Conservation (phyloP, 2,329 filamentous ascomycete genomes). For the Aureobasidium subglaciale region DNA sequence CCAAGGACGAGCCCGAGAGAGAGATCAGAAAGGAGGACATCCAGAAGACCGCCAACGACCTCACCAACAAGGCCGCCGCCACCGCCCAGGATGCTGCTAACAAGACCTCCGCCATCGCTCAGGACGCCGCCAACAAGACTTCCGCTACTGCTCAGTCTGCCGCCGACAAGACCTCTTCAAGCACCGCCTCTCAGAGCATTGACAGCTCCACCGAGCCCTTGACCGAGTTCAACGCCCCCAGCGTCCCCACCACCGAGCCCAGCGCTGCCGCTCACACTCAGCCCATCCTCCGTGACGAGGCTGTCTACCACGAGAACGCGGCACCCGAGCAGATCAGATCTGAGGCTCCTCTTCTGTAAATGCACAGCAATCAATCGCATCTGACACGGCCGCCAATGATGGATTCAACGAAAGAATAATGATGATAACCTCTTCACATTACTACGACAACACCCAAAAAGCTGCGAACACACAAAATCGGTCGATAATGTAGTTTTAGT, state of each 20-base stretch:
- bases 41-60: slow-evolving; percentile 19
- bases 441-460: background rate
- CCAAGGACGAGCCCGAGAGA: slow-evolving; percentile 17
- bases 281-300: slow-evolving; percentile 4
- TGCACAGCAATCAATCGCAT: background rate
- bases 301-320: slow-evolving; percentile 11
- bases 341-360: slow-evolving; percentile 11
- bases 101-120: slow-evolving; percentile 16
- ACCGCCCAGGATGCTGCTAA: background rate
- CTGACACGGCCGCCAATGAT: slow-evolving; percentile 8
- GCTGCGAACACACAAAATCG: background rate
- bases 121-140: background rate
- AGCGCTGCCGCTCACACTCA: slow-evolving; percentile 9
- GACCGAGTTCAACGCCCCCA: slow-evolving; percentile 7
- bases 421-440: slow-evolving; percentile 3
- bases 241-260: slow-evolving; percentile 8
- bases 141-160: background rate
- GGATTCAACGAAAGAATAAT: slow-evolving; percentile 8
- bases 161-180: background rate
- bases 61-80: slow-evolving; percentile 11
- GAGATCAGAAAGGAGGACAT: slow-evolving; percentile 19
- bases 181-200: background rate
- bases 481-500: slow-evolving; percentile 12
- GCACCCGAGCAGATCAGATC: slow-evolving; percentile 3
- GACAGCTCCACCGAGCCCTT: background rate